Percentiles rank a stretch among this genome's conserved stretches.
phyloP scores from a whole-genome alignment of 306 rosid species.

The Cicer bijugum region DNA sequence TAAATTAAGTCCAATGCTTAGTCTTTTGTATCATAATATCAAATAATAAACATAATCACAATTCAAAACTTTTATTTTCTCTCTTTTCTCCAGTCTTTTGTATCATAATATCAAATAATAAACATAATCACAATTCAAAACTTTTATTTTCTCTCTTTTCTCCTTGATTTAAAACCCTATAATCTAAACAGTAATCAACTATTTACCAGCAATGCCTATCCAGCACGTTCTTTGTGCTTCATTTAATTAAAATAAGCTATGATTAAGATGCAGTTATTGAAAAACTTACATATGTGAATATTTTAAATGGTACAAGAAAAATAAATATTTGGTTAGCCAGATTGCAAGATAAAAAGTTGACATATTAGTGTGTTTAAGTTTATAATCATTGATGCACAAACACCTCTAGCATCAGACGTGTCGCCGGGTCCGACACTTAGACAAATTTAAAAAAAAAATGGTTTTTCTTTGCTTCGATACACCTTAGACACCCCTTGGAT shows the following conservation, averaged over 20 bases:
- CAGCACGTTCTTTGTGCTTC: not conserved
- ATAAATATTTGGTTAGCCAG: slow-evolving; percentile 19
- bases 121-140: slow-evolving; percentile 2
- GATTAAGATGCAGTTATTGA: not conserved
- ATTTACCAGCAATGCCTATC: slow-evolving; percentile 1
- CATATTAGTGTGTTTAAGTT: slow-evolving; percentile 21
- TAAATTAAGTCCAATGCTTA: not conserved
- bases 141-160: slow-evolving; percentile 2
- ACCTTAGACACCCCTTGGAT: too few relatives aligned
- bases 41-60: not conserved
- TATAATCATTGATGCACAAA: not conserved
- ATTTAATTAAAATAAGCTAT: slow-evolving; percentile 14
- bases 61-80: slow-evolving; percentile 1
- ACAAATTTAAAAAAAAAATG: too few relatives aligned
- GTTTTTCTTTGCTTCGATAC: too few relatives aligned
- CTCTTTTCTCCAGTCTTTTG: not conserved
- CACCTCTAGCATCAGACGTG: too few relatives aligned
- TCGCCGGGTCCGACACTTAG: too few relatives aligned
- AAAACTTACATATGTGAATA: not conserved
- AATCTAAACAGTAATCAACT: slow-evolving; percentile 4
- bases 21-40: slow-evolving; percentile 8
- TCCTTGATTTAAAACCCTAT: not conserved
- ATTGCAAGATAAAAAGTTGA: slow-evolving; percentile 14
- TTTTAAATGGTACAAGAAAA: slow-evolving; percentile 1
- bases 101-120: not conserved